Evolutionary conservation across 768 basidiomycete species (phyloP).

Genomic region (Pulveroboletus sp.): DNA sequence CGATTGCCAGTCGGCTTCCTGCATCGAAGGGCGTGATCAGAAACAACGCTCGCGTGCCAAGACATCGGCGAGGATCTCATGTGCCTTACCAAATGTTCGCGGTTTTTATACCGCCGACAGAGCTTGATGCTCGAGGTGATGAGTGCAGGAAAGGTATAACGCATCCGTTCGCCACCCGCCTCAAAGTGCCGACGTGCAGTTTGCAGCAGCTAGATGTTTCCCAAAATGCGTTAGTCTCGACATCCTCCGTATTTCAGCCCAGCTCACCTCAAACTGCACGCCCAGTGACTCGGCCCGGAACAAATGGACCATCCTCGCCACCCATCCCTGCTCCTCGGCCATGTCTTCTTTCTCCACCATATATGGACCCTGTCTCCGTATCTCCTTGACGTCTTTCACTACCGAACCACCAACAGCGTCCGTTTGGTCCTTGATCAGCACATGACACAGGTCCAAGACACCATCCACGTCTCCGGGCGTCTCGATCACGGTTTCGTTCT

Average conservation of each 20-base stretch:
- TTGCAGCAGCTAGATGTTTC: constrained; percentile 69
- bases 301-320: constrained; percentile 95
- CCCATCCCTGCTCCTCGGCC: constrained; percentile 99
- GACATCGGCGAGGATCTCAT: background rate
- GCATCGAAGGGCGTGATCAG: background rate
- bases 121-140: constrained; percentile 92
- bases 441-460: constrained; percentile 87
- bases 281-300: constrained; percentile 85
- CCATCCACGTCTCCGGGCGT: constrained; percentile 92
- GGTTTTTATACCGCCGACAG: constrained; percentile 84
- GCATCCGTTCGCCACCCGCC: constrained; percentile 89
- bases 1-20: constrained; percentile 85
- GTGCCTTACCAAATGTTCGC: constrained; percentile 58
- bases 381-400: constrained; percentile 34
- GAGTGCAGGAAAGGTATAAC: constrained; percentile 94
- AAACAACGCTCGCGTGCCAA: background rate
- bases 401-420: constrained; percentile 42
- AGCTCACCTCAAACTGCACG: constrained; percentile 81
- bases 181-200: constrained; percentile 87
- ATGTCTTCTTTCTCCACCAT: constrained; percentile 78
- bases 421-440: constrained; percentile 81
- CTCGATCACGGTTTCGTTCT: constrained; percentile 95
- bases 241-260: background rate
- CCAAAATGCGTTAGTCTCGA: background rate
- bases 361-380: constrained; percentile 55